Percentiles rank a stretch among this genome's conserved stretches.
phyloP scores from a whole-genome alignment of 2,329 filamentous ascomycete genomes.

The Botrytis deweyae region DNA sequence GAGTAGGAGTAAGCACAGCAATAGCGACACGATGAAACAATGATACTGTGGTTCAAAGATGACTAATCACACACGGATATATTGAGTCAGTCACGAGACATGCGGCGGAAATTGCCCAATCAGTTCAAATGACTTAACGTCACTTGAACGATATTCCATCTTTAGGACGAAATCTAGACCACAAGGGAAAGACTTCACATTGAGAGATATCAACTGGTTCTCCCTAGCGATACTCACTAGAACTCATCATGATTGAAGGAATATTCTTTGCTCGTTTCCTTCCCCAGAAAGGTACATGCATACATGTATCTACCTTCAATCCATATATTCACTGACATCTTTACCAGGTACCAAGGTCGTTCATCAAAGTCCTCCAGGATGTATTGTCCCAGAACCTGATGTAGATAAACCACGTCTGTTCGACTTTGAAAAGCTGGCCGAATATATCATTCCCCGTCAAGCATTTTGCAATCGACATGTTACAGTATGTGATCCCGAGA shows the following conservation, averaged over 20 bases:
- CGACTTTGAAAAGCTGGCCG: conserved; percentile 80
- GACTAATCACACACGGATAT: neutral
- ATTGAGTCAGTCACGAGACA: neutral
- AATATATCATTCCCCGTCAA: conserved; percentile 92
- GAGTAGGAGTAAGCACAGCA: neutral
- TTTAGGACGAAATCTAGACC: neutral
- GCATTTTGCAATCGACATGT: conserved; percentile 92
- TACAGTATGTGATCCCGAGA: conserved; percentile 69
- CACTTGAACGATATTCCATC: neutral
- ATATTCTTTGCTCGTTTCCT: conserved; percentile 72
- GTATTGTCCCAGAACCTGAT: conserved; percentile 53
- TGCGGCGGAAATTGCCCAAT: conserved; percentile 1
- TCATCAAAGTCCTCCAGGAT: conserved; percentile 61
- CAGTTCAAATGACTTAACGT: neutral
- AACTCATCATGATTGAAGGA: conserved; percentile 59
- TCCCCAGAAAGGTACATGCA: conserved; percentile 56
- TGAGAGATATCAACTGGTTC: neutral
- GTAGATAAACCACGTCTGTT: conserved; percentile 63
- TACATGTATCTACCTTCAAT: neutral
- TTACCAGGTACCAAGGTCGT: conserved; percentile 59
- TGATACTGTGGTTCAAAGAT: neutral
- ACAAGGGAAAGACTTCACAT: neutral
- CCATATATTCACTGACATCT: neutral
- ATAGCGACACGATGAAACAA: neutral
- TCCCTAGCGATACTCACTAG: neutral